Percentiles rank a stretch among this genome's conserved stretches.
These are phyloP conservation scores for Solanum habrochaites DNA, from an alignment of 257 asterid genomes.

Conservation along the genomic window DNA sequence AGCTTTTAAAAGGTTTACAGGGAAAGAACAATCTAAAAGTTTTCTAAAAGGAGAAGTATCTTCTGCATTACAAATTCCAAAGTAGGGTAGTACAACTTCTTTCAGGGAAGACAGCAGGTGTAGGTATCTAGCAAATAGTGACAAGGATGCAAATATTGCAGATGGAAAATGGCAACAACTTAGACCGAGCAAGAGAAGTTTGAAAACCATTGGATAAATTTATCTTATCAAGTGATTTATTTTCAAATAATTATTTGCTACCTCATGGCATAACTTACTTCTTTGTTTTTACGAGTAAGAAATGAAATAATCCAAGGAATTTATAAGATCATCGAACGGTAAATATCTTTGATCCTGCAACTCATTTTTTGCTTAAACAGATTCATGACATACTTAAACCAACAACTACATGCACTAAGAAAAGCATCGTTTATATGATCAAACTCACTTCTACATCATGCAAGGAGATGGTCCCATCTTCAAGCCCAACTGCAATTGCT, in stretches of 20 bases:
- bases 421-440: background rate
- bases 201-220: background rate
- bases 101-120: background rate
- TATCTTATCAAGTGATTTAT: background rate
- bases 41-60: background rate
- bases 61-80: background rate
- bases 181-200: background rate
- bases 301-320: background rate
- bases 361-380: background rate
- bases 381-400: background rate
- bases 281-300: background rate
- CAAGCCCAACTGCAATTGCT: constrained; percentile 86
- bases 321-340: background rate
- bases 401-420: background rate
- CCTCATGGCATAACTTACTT: background rate
- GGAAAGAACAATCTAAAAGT: background rate
- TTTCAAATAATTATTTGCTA: background rate
- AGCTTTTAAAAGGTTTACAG: background rate
- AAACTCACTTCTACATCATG: constrained; percentile 79
- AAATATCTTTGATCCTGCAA: background rate
- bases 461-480: constrained; percentile 79
- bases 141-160: background rate
- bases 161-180: background rate
- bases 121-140: background rate
- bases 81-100: background rate